Evolutionary conservation across 495 filamentous ascomycete species (phyloP).

Genomic region (Trichoderma reesei): DNA sequence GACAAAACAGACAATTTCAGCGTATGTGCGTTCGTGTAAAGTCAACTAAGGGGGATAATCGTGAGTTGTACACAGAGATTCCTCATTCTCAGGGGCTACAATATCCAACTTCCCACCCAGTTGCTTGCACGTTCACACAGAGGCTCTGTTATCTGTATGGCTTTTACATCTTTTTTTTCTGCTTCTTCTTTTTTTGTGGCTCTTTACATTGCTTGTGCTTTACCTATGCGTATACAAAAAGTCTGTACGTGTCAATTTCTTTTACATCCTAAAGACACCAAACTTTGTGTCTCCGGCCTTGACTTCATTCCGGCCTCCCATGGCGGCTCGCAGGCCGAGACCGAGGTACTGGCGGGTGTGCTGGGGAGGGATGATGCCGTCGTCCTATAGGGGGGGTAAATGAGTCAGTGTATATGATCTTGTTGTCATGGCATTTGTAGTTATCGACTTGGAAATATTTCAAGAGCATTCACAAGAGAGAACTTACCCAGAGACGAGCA

Average conservation of each 20-base stretch:
- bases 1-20: no score
- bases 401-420: neutral
- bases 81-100: neutral
- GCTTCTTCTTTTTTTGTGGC: neutral
- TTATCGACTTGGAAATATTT: no score
- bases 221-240: no score
- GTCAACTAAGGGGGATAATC: no score
- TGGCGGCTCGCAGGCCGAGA: slow-evolving; percentile 66
- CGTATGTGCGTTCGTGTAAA: no score
- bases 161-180: neutral
- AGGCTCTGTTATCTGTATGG: neutral
- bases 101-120: neutral
- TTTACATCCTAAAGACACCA: slow-evolving; percentile 93
- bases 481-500: slow-evolving; percentile 75
- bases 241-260: no score
- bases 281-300: slow-evolving; percentile 61
- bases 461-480: neutral
- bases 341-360: slow-evolving; percentile 81
- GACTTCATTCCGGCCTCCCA: slow-evolving; percentile 55
- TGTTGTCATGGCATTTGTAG: no score
- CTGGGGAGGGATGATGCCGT: slow-evolving; percentile 83
- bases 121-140: neutral
- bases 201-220: no score
- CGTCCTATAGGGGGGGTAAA: slow-evolving; percentile 43
- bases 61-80: slow-evolving; percentile 1